These are phyloP conservation scores for Aspergillus quadricinctus DNA, from an alignment of 2,329 filamentous ascomycete species.

Conservation along the genomic window DNA sequence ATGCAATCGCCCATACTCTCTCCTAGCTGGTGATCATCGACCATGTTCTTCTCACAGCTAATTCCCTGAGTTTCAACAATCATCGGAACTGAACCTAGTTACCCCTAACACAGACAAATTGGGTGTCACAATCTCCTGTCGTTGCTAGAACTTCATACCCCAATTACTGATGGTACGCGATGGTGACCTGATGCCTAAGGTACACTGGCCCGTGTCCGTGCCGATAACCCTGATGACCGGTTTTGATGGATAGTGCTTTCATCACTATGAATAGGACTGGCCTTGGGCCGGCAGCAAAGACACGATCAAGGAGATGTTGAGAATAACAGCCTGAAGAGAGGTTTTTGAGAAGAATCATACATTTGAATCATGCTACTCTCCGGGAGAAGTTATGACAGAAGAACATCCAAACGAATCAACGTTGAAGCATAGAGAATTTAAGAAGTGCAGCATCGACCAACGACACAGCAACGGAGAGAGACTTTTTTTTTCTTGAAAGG, in stretches of 20 bases:
- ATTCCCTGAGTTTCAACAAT: no score
- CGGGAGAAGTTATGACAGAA: conserved; percentile 16
- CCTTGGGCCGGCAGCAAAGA: conserved; percentile 1
- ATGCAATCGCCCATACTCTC: background rate
- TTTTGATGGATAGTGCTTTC: conserved; percentile 4
- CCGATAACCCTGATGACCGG: no score
- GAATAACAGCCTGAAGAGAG: conserved; percentile 9
- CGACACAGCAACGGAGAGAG: conserved; percentile 15
- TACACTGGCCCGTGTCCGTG: no score
- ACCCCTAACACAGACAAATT: no score
- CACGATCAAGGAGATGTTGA: conserved; percentile 16
- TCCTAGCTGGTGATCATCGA: background rate
- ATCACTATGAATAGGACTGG: conserved; percentile 14
- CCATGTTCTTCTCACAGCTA: no score
- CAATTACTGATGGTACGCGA: no score
- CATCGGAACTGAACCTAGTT: no score
- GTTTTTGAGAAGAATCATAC: conserved; percentile 16
- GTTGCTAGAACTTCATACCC: no score
- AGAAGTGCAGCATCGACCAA: conserved; percentile 16
- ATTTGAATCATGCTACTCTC: conserved; percentile 15
- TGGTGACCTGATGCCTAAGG: no score
- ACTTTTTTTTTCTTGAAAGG: conserved; percentile 14
- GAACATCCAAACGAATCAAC: conserved; percentile 26
- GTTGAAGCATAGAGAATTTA: conserved; percentile 15
- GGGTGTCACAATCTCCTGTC: no score